phyloP scores from a whole-genome alignment of 2,329 filamentous ascomycete species.

The Aspergillus sp. region DNA sequence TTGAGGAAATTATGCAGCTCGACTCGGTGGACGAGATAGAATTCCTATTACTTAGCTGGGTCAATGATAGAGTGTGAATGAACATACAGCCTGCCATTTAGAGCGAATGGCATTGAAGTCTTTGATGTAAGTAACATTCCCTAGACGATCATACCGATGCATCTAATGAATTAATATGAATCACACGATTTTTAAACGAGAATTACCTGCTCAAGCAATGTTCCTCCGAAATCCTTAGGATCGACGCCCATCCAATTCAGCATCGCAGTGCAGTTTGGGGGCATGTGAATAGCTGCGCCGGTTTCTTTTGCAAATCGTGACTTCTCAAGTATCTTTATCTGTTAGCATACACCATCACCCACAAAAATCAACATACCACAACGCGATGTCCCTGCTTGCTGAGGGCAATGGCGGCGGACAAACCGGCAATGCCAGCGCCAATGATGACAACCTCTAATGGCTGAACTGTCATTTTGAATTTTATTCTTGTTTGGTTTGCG shows the following conservation, averaged over 20 bases:
- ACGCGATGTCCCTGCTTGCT: conserved; percentile 29
- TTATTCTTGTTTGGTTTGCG: no score
- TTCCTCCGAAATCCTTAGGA: conserved; percentile 17
- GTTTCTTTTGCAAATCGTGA: conserved; percentile 19
- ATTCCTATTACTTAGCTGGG: no score
- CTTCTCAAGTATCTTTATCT: conserved; percentile 23
- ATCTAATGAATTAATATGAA: conserved; percentile 7
- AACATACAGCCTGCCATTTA: conserved; percentile 18
- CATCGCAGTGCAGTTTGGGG: conserved; percentile 22
- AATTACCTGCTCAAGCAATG: conserved; percentile 16
- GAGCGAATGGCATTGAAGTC: conserved; percentile 12
- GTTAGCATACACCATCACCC: not conserved
- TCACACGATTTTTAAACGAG: not conserved
- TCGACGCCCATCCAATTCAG: conserved; percentile 19
- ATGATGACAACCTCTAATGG: conserved; percentile 20
- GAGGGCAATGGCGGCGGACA: conserved; percentile 28
- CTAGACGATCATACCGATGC: conserved; percentile 11
- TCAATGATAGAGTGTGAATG: no score
- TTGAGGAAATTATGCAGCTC: no score
- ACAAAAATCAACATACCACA: conserved; percentile 17
- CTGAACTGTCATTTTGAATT: no score
- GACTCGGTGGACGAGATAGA: no score
- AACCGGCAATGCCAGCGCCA: conserved; percentile 30
- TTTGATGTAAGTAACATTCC: conserved; percentile 11
- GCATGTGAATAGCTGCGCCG: conserved; percentile 21